Base-by-base conservation (phyloP, 352 stramenopile genomes). In the Phytophthora palmivora region DNA sequence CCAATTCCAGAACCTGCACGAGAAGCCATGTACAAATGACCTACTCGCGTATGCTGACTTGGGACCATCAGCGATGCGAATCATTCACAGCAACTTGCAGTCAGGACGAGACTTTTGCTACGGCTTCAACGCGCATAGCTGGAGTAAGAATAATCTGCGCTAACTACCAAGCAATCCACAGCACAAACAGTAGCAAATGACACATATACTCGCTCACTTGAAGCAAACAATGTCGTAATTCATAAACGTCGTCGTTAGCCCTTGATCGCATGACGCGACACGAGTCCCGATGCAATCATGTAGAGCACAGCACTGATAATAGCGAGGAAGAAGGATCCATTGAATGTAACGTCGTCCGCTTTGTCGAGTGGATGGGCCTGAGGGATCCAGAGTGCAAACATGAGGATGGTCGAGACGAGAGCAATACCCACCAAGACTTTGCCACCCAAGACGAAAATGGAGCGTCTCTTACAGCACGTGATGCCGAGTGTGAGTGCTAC, bases 401-500 rank as follows among this genome's bases (percentile, higher is more conserved):
- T 82, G 53, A 91, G 57, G 26, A 88, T 59, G 16, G 73, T 86
- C 10, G 63, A 48, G 6, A 82, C 53, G 21, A 80, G 73, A 19
- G 75, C 77, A 22, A 83, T 46, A 15, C 63, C 61, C 38, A 76
- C 67, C 4, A 89, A 53, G 7, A 84, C 52, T 56, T 87, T 86
- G 44, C 74, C 74, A 9, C 52, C 41, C 4, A 66, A 47, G 57
- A 87, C 81, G 63, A 91, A 84, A 49, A 70, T 58, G 16, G 82
- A 88, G 58, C 79, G 74, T 55, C 78, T 88, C 77, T 85, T 89
- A 70, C 82, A 91, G 76, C 77, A 91, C 44, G 78, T 86, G 63
- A 91, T 75, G 22, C 77, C 79, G 6, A 91, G 78, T 28, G 83
- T 54, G 21, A 89, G 63, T 10, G 67, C 58, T 22, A 85, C 63